These are phyloP conservation scores for Datura wrightii DNA, from an alignment of 257 asterid genomes.

Conservation along the genomic window DNA sequence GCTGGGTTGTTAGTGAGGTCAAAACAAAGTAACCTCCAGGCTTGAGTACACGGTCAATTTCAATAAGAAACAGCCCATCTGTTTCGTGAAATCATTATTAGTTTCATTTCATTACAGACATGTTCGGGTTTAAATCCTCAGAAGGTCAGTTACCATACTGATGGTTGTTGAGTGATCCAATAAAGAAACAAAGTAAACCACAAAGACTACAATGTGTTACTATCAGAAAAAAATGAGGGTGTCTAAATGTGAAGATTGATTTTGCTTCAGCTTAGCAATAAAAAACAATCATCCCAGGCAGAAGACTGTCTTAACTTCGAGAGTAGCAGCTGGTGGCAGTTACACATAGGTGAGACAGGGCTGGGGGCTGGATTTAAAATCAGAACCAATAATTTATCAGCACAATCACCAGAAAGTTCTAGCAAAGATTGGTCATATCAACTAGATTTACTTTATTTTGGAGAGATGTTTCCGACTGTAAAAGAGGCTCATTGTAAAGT, in stretches of 20 bases:
- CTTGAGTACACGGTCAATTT: constrained; percentile 91
- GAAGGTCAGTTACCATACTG: not conserved
- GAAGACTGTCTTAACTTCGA: not conserved
- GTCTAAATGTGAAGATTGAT: not conserved
- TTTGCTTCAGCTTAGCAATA: constrained; percentile 14
- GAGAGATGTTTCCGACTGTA: not conserved
- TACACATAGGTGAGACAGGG: not conserved
- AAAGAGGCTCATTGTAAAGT: not conserved
- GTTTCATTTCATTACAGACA: constrained; percentile 32
- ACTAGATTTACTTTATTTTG: not conserved
- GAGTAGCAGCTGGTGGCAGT: constrained; percentile 16
- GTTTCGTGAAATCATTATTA: constrained; percentile 48
- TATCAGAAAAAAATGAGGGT: not conserved
- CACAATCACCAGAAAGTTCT: not conserved
- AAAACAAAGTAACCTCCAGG: constrained; percentile 96
- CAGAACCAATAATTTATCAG: constrained; percentile 23
- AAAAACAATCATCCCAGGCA: not conserved
- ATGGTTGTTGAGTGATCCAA: constrained; percentile 17
- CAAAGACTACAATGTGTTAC: not conserved
- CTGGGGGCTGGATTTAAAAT: not conserved
- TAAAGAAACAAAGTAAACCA: not conserved
- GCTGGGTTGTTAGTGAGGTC: constrained; percentile 74
- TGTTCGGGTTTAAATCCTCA: not conserved
- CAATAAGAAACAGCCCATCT: constrained; percentile 85
- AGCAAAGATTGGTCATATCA: not conserved